Conservation (phyloP, 179 eudicot genomes). For the Actinidia polygama region DNA sequence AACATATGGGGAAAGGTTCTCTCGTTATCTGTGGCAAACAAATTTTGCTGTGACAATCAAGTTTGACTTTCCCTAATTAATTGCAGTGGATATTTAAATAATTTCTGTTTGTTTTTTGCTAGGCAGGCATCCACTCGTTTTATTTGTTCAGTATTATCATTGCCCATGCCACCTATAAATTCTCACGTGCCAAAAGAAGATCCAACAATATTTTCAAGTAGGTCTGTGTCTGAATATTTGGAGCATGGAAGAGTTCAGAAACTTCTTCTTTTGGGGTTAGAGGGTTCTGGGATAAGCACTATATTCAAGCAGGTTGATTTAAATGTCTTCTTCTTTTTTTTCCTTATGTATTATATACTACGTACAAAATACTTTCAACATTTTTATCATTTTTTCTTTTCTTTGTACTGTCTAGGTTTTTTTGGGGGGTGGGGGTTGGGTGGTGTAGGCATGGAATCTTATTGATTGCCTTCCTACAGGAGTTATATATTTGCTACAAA, state of each 20-base stretch:
- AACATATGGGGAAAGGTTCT: conserved; percentile 95
- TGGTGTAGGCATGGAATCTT: too few relatives aligned
- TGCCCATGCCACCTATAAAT: conserved; percentile 85
- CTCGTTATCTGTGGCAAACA: neutral
- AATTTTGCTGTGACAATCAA: neutral
- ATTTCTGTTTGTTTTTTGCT: conserved; percentile 21
- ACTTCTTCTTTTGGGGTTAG: conserved; percentile 83
- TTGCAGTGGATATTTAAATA: neutral
- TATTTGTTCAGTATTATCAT: conserved; percentile 72
- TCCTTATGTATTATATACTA: too few relatives aligned
- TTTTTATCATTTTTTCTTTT: too few relatives aligned
- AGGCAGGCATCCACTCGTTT: conserved; percentile 85
- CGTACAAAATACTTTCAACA: too few relatives aligned
- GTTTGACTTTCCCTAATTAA: too few relatives aligned
- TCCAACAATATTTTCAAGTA: conserved; percentile 55
- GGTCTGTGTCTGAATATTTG: conserved; percentile 62
- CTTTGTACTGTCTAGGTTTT: too few relatives aligned
- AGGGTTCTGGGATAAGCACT: conserved; percentile 96
- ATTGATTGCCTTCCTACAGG: too few relatives aligned
- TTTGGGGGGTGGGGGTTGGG: too few relatives aligned
- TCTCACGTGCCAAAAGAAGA: conserved; percentile 67
- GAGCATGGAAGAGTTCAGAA: conserved; percentile 74
- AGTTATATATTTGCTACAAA: too few relatives aligned
- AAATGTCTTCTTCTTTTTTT: too few relatives aligned
- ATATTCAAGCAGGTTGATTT: conserved; percentile 83